Evolutionary conservation across 371 early-diverging fungal genomes (phyloP).

Genomic region (Lichtheimia ramosa): DNA sequence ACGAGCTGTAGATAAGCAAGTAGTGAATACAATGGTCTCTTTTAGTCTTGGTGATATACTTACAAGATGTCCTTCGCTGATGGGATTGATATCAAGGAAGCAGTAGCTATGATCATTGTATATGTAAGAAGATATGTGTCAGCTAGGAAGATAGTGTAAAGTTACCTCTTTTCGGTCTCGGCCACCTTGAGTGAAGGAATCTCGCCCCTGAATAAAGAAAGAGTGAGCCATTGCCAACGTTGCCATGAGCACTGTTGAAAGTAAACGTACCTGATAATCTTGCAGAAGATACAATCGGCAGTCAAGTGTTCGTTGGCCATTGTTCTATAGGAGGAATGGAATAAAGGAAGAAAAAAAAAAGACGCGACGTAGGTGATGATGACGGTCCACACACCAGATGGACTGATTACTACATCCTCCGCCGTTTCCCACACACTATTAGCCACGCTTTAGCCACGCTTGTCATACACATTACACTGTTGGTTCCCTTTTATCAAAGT

Average conservation of each 20-base stretch:
- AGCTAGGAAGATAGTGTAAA: too few species aligned
- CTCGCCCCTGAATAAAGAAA: constrained; percentile 55
- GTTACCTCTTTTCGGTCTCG: constrained; percentile 79
- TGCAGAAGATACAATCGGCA: constrained; percentile 86
- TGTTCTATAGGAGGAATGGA: neutral
- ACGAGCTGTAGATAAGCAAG: constrained; percentile 59
- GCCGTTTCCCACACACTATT: too few species aligned
- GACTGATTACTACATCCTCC: too few species aligned
- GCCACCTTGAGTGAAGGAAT: constrained; percentile 83
- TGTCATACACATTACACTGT: too few species aligned
- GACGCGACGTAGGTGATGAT: neutral
- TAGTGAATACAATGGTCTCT: neutral
- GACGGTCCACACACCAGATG: too few species aligned
- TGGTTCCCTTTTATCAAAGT: too few species aligned
- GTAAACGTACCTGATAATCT: constrained; percentile 69
- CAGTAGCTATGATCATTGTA: constrained; percentile 44
- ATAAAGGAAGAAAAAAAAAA: neutral
- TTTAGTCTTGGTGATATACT: constrained; percentile 14
- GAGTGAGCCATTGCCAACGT: neutral
- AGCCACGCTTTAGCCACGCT: too few species aligned
- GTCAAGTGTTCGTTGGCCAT: constrained; percentile 25
- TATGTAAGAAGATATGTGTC: neutral
- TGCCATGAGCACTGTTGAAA: neutral
- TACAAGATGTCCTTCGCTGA: constrained; percentile 81
- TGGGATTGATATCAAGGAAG: constrained; percentile 79